Evolutionary conservation across 2,329 filamentous ascomycete species (phyloP), one percentile per base, ranked within the genome.

Genomic region (Mycosphaerella sp.): DNA sequence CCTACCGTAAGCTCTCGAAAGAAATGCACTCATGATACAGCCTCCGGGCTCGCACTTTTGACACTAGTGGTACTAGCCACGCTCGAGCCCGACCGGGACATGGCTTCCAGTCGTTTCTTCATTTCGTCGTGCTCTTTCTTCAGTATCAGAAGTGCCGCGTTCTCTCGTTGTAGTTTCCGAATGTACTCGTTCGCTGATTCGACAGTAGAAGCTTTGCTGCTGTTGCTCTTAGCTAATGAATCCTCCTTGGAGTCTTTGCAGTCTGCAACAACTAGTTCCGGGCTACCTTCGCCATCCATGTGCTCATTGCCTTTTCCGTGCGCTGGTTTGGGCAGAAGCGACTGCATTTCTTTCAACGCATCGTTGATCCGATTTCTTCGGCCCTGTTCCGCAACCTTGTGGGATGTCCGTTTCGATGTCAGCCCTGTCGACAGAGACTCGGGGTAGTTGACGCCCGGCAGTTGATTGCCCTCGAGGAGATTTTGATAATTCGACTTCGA

Each of bases 401-500:
- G 93, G 42, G 90, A 95, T 1, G 93, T 97, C 50, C 92, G 86
- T 75, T 98, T 98, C 2, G 90, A 95, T 0, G 91, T 96, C 26
- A 98, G 76, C 61, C 95, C 95, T 21, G 91, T 95, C 6, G 91
- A 95, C 41, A 98, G 78, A 48, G 91, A 88, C 62, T 87, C 89
- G 0, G 92, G 91, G 63, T 96, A 97, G 1, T 86, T 87, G 12
- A 67, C 64, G 21, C 61, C 61, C 11, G 61, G 78, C 0, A 96
- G 83, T 53, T 86, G 85, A 48, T 90, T 97, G 46, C 93, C 93
- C 69, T 97, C 93, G 9, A 98, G 74, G 38, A 98, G 93, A 64
- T 96, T 95, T 66, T 97, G 92, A 66, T 98, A 98, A 67, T 98
- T 98, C 1, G 92, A 97, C 70, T 97, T 97, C 12, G 88, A 89